Evolutionary conservation across 148 eudicot genomes (phyloP), one percentile per base, ranked within the genome.

Genomic region (Dysphania ambrosioides): DNA sequence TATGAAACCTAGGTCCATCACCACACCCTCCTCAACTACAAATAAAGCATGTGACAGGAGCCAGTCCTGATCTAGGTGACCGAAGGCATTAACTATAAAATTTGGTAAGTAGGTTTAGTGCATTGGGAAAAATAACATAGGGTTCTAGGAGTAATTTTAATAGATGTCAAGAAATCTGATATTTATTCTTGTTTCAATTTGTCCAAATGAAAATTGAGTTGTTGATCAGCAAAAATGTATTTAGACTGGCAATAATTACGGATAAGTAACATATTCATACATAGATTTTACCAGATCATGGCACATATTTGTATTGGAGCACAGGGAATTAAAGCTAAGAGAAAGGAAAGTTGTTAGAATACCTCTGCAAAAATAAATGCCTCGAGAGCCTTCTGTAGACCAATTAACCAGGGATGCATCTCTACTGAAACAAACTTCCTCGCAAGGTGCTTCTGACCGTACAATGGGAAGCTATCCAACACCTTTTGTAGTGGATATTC

Each of bases 371-470:
- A 66, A 72, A 87, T 61, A 71, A 81, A 86, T 64, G 82, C 82
- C 82, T 96, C 97, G 41, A 96, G 88, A 68, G 88, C 85, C 83
- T 83, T 90, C 79, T 96, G 99, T 79, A 96, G 83, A 72, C 83
- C 80, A 38, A 85, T 66, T 75, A 92, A 75, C 97, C 94, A 90
- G n/a, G 97, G 95, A 84, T 96, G 99, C 86, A 85, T 90, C 71
- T 96, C 99, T 56, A 90, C 27, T 21, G 92, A 82, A 71, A 86
- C 79, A 79, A 88, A 71, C 86, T 81, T 90, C 75, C 81, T 92
- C 55, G 69, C 71, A 7, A 79, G 82, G 74, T 80, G 85, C 82
- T 92, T 90, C 77, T 55, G 84, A 77, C 79, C 85, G 75, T 79
- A 78, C 49, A 86, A 51, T 8, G 87, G 94, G 66, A 87, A 92